Evolutionary conservation across 2,329 filamentous ascomycete species (phyloP).

Genomic region (Cladosporium sp.): DNA sequence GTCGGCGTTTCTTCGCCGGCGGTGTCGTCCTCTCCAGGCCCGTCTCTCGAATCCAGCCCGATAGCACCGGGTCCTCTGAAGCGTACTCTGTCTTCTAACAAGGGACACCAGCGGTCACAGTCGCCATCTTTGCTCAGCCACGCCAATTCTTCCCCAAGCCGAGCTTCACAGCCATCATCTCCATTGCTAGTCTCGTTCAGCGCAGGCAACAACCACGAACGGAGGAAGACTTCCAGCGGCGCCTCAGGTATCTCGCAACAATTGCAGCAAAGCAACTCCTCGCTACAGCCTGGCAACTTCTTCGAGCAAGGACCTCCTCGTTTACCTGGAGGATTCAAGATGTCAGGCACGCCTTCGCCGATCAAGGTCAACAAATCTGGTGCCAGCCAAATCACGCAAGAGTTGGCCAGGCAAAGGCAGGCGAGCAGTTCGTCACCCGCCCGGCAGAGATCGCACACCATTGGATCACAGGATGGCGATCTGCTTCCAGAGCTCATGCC

Average conservation of each 20-base stretch:
- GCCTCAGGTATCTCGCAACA: slow-evolving; percentile 59
- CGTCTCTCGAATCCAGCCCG: slow-evolving; percentile 77
- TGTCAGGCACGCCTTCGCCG: slow-evolving; percentile 50
- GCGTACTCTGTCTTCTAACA: slow-evolving; percentile 75
- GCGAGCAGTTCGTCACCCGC: slow-evolving; percentile 42
- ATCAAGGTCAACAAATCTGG: slow-evolving; percentile 43
- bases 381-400: slow-evolving; percentile 42
- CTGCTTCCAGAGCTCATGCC: slow-evolving; percentile 59
- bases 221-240: slow-evolving; percentile 87
- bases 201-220: slow-evolving; percentile 72
- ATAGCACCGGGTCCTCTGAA: slow-evolving; percentile 73
- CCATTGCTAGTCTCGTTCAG: slow-evolving; percentile 96
- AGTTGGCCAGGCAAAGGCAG: slow-evolving; percentile 28
- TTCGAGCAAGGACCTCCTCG: slow-evolving; percentile 59
- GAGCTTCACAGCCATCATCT: slow-evolving; percentile 76
- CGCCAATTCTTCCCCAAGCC: slow-evolving; percentile 77
- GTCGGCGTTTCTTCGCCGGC: slow-evolving; percentile 31
- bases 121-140: slow-evolving; percentile 79
- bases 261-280: slow-evolving; percentile 53
- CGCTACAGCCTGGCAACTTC: slow-evolving; percentile 63
- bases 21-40: slow-evolving; percentile 54
- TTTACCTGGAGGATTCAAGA: slow-evolving; percentile 45
- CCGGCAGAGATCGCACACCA: slow-evolving; percentile 76
- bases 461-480: slow-evolving; percentile 90
- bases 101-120: slow-evolving; percentile 68